Evolutionary conservation across 2,329 filamentous ascomycete genomes (phyloP), one percentile per base, ranked within the genome.

Genomic region (Zasmidium cellare): DNA sequence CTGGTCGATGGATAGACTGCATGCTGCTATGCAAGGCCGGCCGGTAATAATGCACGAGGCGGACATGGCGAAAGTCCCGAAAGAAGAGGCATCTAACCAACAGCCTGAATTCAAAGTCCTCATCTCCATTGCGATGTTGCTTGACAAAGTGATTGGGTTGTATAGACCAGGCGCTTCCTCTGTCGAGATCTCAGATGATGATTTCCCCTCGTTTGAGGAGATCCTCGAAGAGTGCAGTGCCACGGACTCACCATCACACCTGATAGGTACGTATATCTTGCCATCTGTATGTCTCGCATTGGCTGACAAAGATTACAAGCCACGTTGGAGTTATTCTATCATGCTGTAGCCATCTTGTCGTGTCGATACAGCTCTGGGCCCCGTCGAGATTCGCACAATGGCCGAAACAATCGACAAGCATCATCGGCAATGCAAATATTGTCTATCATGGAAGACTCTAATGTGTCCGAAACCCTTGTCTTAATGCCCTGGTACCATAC

Each of bases 141-240:
- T 62, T 18, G 49, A 62, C 46, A 46, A 52, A 24, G 51, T 56
- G 3, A 55, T 58, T 31, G 28, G 46, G 38, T 38, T 56, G 9
- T 60, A 58, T 28, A 22, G 52, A 35, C 57, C 57, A 6, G 28
- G 24, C 18, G 57, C 38, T 18, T 12, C 24, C 2, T 20, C 44
- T 28, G 20, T 20, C 19, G 55, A 58, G 22, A 54, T 56, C 25
- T 44, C 49, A 19, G 54, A 62, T 38, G 31, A 49, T 14, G 51
- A 58, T 1, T 62, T 59, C 35, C 60, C 55, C 22, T 35, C 35
- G 6, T 59, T 62, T 41, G 60, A 55, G 35, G 57, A 59, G 46
- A 50, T 53, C 31, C 47, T 58, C 12, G 49, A 46, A 16, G 22
- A 57, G 18, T 53, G 49, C 38, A 23, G 38, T n/a, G 55, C 57